phyloP scores from a whole-genome alignment of 75 land plant species.

The Selaginella tamariscina region DNA sequence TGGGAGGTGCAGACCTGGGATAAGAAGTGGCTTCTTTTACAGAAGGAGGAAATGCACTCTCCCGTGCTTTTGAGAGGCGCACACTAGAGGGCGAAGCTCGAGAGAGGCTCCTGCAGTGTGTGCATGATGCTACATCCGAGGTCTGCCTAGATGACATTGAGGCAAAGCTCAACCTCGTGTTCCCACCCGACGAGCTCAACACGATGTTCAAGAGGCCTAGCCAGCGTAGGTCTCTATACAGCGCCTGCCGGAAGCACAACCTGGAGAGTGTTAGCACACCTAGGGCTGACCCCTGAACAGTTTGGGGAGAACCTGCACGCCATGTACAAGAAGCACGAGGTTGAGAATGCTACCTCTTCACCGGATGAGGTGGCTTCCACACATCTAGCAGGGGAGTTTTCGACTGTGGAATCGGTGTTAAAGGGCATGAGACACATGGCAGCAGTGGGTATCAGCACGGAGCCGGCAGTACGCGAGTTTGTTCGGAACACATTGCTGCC shows the following conservation, averaged over 20 bases:
- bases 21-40: neutral
- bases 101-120: neutral
- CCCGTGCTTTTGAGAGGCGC: neutral
- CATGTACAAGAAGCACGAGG: constrained; percentile 12
- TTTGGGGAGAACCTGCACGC: neutral
- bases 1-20: neutral
- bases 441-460: neutral
- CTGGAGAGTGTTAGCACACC: neutral
- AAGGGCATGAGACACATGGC: neutral
- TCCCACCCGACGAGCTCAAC: neutral
- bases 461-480: neutral
- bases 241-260: neutral
- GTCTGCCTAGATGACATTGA: neutral
- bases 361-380: neutral
- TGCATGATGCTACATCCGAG: neutral
- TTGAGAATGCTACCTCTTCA: neutral
- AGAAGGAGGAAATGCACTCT: neutral
- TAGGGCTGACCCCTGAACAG: neutral
- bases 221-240: neutral
- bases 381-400: neutral
- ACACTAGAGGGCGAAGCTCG: neutral
- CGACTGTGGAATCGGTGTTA: neutral
- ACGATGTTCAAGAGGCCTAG: neutral
- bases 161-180: neutral
- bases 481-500: neutral